These are phyloP conservation scores for Plectranthus barbatus DNA, from an alignment of 257 asterid genomes.

Conservation along the genomic window DNA sequence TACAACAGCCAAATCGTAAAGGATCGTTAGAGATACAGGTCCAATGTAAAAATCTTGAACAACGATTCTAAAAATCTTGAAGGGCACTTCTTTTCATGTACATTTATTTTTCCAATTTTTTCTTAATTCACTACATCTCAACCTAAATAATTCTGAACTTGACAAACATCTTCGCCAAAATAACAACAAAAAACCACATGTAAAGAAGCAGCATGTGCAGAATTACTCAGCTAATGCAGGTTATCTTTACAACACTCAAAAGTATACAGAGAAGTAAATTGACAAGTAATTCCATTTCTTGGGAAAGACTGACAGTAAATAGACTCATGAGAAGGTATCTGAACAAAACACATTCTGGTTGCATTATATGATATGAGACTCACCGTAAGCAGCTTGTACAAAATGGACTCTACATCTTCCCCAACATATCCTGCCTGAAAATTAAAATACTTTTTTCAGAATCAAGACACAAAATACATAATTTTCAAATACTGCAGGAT, in stretches of 20 bases:
- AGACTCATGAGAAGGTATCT: not conserved
- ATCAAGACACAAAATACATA: not conserved
- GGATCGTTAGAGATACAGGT: not conserved
- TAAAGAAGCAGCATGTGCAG: not conserved
- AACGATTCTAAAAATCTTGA: not conserved
- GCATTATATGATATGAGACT: constrained; percentile 11
- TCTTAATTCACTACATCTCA: not conserved
- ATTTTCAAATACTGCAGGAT: not conserved
- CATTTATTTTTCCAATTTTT: not conserved
- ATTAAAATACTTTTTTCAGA: constrained; percentile 10
- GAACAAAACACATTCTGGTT: not conserved
- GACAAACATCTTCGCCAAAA: not conserved
- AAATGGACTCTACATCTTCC: constrained; percentile 97
- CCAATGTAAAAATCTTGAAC: not conserved
- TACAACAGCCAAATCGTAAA: not conserved
- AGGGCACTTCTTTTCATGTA: too few relatives aligned
- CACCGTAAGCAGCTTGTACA: constrained; percentile 88
- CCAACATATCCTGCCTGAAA: constrained; percentile 99
- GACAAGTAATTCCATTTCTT: not conserved
- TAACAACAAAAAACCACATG: not conserved
- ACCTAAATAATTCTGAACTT: not conserved
- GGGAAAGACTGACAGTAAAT: not conserved
- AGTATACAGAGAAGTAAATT: too few relatives aligned
- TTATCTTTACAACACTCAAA: too few relatives aligned
- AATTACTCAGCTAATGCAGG: too few relatives aligned